phyloP scores from a whole-genome alignment of 495 filamentous ascomycete species.

The Podospora didyma region DNA sequence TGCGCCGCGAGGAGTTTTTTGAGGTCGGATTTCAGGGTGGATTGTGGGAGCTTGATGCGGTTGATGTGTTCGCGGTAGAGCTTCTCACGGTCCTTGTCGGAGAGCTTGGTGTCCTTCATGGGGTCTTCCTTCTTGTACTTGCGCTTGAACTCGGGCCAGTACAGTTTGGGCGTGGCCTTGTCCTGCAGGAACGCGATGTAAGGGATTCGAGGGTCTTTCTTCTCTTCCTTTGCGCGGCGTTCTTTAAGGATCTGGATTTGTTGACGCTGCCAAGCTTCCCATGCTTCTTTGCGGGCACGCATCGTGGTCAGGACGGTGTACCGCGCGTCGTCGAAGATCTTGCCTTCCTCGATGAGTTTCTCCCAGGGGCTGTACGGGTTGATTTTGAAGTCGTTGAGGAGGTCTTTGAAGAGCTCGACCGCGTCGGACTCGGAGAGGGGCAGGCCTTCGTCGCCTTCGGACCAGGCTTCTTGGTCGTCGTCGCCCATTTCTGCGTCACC shows the following conservation, averaged over 20 bases:
- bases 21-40: constrained; percentile 74
- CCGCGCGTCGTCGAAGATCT: constrained; percentile 76
- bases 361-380: constrained; percentile 94
- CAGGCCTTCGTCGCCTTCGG: constrained; percentile 66
- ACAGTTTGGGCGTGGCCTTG: constrained; percentile 81
- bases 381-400: constrained; percentile 76
- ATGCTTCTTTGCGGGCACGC: constrained; percentile 75
- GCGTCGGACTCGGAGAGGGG: constrained; percentile 65
- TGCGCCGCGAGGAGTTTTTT: constrained; percentile 67
- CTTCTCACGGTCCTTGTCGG: constrained; percentile 88
- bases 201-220: constrained; percentile 78
- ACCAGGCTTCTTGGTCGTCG: constrained; percentile 60
- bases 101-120: constrained; percentile 72
- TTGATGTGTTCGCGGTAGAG: constrained; percentile 84
- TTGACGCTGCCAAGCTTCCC: constrained; percentile 73
- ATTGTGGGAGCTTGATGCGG: constrained; percentile 68
- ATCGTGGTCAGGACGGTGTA: constrained; percentile 81
- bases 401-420: constrained; percentile 72
- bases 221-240: constrained; percentile 69
- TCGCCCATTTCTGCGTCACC: constrained; percentile 59
- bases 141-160: constrained; percentile 93
- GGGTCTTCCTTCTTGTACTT: constrained; percentile 78
- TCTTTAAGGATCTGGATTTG: constrained; percentile 67
- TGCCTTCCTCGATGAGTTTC: constrained; percentile 74
- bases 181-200: constrained; percentile 81